A percentile compares a stretch with the other conserved stretches of the same genome.
phyloP scores from a whole-genome alignment of 768 basidiomycete species.

The Chalciporus pseudorubinellus region DNA sequence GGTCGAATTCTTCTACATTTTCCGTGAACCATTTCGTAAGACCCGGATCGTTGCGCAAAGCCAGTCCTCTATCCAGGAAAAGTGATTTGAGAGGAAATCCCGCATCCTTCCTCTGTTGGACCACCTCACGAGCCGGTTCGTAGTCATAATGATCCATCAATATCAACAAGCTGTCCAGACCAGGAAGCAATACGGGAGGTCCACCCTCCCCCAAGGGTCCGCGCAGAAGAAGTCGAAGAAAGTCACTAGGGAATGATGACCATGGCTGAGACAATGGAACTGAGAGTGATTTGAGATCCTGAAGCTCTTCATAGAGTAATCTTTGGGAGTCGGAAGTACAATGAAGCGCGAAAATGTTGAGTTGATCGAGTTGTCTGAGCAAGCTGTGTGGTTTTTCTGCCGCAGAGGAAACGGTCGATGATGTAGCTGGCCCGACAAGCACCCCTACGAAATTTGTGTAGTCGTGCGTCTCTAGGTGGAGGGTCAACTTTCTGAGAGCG shows the following conservation, averaged over 20 bases:
- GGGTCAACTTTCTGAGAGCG: not conserved
- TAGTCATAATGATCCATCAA: not conserved
- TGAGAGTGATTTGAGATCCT: not conserved
- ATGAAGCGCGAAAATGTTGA: not conserved
- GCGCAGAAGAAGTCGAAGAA: not conserved
- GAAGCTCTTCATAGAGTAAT: not conserved
- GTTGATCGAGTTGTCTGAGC: not conserved
- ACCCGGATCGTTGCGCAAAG: not conserved
- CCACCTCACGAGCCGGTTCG: not conserved
- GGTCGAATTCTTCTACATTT: not conserved
- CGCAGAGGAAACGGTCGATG: not conserved
- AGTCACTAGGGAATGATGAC: not conserved
- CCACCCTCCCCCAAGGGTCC: not conserved
- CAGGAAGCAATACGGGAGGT: not conserved
- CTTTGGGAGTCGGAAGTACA: not conserved
- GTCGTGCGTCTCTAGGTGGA: not conserved
- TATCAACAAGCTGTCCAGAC: not conserved
- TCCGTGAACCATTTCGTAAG: not conserved
- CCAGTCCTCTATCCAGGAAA: not conserved
- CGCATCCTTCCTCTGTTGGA: not conserved
- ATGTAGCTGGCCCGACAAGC: not conserved
- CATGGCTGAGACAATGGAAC: not conserved
- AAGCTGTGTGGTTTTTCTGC: not conserved
- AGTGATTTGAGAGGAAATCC: not conserved
- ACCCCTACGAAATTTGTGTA: not conserved